Base-by-base conservation (phyloP, 208 protist species). In the Blechomonas ayalai region DNA sequence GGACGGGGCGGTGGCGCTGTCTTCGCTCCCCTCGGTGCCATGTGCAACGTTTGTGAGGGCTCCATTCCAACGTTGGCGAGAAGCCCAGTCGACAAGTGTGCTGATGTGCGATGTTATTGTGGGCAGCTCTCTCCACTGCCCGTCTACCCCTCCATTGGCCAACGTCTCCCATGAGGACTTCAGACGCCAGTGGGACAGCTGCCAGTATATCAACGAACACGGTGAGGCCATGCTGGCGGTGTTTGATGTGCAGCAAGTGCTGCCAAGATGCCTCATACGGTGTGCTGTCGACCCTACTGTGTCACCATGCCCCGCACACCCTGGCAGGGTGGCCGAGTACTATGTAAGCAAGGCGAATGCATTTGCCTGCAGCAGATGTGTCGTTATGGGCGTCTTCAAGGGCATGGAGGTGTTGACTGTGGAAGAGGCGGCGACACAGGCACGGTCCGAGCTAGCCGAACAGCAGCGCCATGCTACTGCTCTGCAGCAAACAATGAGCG, bases 361-460 rank as follows among this genome's bases (percentile, higher is more conserved):
- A 3, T 83, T 90, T 52, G 82, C 63, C 19, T 90, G 82, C 64
- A 82, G 74, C 42, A 67, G 58, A 13, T 90, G 82, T 40, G 82
- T 81, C 3, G 74, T 83, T 13, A 22, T 84, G 6, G 81, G 81
- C 0, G 55, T 62, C 15, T 76, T 72, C 63, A 63, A 62, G 16
- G 73, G 75, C 0, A 48, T 54, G 15, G 66, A 77, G 38, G 73
- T 81, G 9, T 45, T 78, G 1, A 33, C 81, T 9, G 48, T 85
- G 25, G 73, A 79, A 3, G 80, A 84, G 37, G 80, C 75, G 12
- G 72, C 73, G 16, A 60, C 58, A 28, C 61, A 67, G 24, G 80
- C 75, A 4, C 80, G 80, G 1, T 31, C 53, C 2, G 38, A 59
- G 8, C 55, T 90, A 19, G 67, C 60, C 9, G 73, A 79, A 24